phyloP scores from a whole-genome alignment of 1,139 yeast genomes.

The Tardiomyces blankii region DNA sequence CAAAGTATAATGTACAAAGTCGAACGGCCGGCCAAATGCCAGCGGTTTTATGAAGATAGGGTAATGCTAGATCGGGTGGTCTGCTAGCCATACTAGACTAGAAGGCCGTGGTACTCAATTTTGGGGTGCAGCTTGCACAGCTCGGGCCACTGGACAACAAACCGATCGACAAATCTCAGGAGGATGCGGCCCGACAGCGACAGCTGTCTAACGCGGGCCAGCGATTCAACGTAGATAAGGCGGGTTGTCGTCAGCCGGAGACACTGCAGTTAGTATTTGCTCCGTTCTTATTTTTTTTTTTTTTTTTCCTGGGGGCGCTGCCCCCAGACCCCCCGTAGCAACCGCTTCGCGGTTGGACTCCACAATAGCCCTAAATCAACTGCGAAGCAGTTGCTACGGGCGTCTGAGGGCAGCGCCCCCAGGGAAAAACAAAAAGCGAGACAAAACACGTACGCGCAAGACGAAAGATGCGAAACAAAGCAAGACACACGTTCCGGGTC shows the following conservation, averaged over 20 bases:
- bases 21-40: too few species aligned
- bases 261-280: neutral
- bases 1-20: too few species aligned
- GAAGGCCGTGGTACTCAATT: constrained; percentile 67
- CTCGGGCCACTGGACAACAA: constrained; percentile 86
- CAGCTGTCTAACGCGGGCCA: constrained; percentile 69
- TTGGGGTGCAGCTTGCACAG: constrained; percentile 43
- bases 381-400: too few species aligned
- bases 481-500: constrained; percentile 90
- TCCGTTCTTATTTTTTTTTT: neutral
- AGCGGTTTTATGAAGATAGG: too few species aligned
- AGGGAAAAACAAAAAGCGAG: constrained; percentile 4
- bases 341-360: too few species aligned
- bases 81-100: constrained; percentile 33
- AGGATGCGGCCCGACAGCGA: constrained; percentile 70
- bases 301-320: too few species aligned
- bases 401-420: too few species aligned
- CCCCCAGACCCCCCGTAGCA: too few species aligned
- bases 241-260: constrained; percentile 43
- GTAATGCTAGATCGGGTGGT: too few species aligned
- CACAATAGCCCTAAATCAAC: too few species aligned
- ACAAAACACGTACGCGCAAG: constrained; percentile 29
- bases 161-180: constrained; percentile 60
- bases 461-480: constrained; percentile 51
- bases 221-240: constrained; percentile 73